Evolutionary conservation across 129 eudicot species (phyloP).

Genomic region (Lactuca saligna): DNA sequence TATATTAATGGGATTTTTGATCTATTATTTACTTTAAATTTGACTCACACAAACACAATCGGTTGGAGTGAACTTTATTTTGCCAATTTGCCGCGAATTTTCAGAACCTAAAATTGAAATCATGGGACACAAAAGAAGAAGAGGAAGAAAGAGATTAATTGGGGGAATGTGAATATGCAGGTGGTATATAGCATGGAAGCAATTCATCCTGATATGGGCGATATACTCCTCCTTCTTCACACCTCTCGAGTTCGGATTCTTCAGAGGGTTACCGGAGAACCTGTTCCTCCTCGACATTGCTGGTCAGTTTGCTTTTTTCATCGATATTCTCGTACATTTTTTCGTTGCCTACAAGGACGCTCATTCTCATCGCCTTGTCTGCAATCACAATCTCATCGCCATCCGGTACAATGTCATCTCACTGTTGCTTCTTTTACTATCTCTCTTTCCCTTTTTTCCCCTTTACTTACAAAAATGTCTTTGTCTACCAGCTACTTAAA

Average conservation of each 20-base stretch:
- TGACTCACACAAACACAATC: background rate
- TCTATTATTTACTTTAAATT: too few species aligned
- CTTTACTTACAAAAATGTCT: background rate
- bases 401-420: conserved; percentile 29
- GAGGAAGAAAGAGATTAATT: background rate
- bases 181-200: conserved; percentile 57
- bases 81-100: background rate
- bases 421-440: background rate
- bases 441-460: background rate
- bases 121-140: background rate
- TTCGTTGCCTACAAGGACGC: conserved; percentile 54
- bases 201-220: conserved; percentile 72
- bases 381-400: conserved; percentile 50
- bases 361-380: conserved; percentile 46
- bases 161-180: conserved; percentile 37
- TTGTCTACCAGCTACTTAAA: conserved; percentile 49
- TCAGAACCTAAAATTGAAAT: background rate
- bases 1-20: too few species aligned
- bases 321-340: conserved; percentile 54
- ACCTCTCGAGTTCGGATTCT: conserved; percentile 72
- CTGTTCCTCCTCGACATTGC: conserved; percentile 71
- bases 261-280: conserved; percentile 63
- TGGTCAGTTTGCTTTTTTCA: conserved; percentile 62
- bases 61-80: background rate
- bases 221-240: conserved; percentile 78